Evolutionary conservation across 495 filamentous ascomycete genomes (phyloP), one percentile per base, ranked within the genome.

Genomic region (Immersiella caudata): DNA sequence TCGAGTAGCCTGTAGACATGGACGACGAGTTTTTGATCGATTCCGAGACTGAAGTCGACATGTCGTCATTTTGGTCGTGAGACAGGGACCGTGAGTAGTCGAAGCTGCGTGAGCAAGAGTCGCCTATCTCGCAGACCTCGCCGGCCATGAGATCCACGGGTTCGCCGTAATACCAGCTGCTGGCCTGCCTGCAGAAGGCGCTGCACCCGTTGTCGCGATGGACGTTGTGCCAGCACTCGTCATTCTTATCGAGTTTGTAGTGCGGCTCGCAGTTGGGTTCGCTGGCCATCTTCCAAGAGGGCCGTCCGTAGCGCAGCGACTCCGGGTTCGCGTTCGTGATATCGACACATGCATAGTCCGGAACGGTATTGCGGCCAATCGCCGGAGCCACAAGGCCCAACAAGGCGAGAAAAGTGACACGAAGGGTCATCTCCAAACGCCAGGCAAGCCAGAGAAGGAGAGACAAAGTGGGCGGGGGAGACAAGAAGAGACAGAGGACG

Each of bases 151-250:
- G 26, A 26, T 71, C 66, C 25, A 68, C 54, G n/a, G 69, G 69
- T 16, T 49, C 14, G n/a, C 69, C 69, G 36, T 65, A 68, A 50
- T 35, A 68, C 69, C 69, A 71, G 16, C 56, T 58, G 62, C 55
- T 59, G 49, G 27, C 40, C 8, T 25, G 21, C 20, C 62, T 26
- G 54, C 69, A 71, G 25, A 65, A 71, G 7, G 69, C 29, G 11
- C 50, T 65, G 66, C 69, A 71, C 6, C 62, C n/a, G 16, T 68
- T 65, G 14, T 24, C 16, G 1, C 50, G 29, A 14, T 61, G 57
- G 14, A 71, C 14, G 6, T 60, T 27, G 6, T 36, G 2, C 50
- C 62, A 36, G 51, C 69, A 71, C 25, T 68, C n/a, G 8, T 58
- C 64, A 12, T 60, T 25, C 2, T 29, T 18, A 49, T 52, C 40